Conservation (phyloP, 2,329 filamentous ascomycete species). For the Alternaria sp. region DNA sequence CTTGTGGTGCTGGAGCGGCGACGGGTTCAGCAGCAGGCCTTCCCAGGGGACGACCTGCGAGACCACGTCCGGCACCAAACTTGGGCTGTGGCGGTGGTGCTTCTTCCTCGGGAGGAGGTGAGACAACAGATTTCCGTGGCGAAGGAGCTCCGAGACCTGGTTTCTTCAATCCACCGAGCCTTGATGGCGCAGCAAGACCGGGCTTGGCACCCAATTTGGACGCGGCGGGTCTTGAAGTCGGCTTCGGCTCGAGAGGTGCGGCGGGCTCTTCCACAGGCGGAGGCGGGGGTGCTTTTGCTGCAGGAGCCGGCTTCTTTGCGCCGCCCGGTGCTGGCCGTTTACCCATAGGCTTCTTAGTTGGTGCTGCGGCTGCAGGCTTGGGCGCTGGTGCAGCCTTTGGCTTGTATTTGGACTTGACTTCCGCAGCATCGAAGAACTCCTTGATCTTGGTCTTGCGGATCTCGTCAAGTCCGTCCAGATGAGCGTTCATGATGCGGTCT, state of each 20-base stretch:
- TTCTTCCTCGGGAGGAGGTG: constrained; percentile 54
- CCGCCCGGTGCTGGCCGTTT: constrained; percentile 60
- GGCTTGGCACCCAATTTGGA: constrained; percentile 52
- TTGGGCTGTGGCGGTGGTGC: constrained; percentile 60
- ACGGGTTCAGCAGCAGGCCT: constrained; percentile 78
- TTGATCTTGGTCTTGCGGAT: constrained; percentile 96
- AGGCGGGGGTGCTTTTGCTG: constrained; percentile 45
- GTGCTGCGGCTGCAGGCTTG: constrained; percentile 56
- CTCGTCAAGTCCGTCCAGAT: constrained; percentile 90
- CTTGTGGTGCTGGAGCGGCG: constrained; percentile 51
- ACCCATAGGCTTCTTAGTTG: constrained; percentile 51
- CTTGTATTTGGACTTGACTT: constrained; percentile 90
- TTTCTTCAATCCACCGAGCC: constrained; percentile 52
- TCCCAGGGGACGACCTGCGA: constrained; percentile 83
- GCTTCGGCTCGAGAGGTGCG: constrained; percentile 64
- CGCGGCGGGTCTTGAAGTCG: constrained; percentile 59
- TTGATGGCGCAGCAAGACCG: constrained; percentile 42
- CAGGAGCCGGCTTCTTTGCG: constrained; percentile 59
- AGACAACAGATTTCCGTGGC: constrained; percentile 52
- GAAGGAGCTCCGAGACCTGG: constrained; percentile 49
- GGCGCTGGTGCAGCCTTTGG: constrained; percentile 75
- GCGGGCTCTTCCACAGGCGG: constrained; percentile 54
- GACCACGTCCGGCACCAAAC: constrained; percentile 70
- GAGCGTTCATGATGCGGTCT: constrained; percentile 91
- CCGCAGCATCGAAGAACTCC: constrained; percentile 82